Base-by-base conservation (phyloP, 1,284 basidiomycete species). In the Melampsora larici-populina region DNA sequence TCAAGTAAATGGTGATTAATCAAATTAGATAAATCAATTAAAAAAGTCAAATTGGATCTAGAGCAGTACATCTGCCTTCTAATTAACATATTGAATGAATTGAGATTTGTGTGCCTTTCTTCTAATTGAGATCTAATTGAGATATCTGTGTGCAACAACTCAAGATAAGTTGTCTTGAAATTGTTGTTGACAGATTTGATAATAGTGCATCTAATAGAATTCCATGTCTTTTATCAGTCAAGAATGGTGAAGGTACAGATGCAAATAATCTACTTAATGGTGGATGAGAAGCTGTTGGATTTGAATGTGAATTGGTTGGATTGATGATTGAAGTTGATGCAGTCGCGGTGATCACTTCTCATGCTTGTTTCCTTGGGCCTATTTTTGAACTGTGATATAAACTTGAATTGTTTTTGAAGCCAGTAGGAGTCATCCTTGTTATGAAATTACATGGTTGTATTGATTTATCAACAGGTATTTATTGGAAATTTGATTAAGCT, bases 121-220 rank as follows among this genome's bases (percentile, higher is more conserved):
- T 63, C 9, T 29, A 24, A 24, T 58, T 36, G 2, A 31, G 21
- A 3, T 75, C 9, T 18, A n/a, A 0, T 18, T 18, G 49, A 24
- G 9, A 60, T 60, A 51, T 26, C 6, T 71, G 13, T 6, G 49
- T 31, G 49, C 55, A 75, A 62, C 72, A 75, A 48, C 33, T 51
- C 9, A 67, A 36, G 29, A 75, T 67, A 62, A 66, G 60, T 9
- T 67, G 72, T 65, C 66, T 67, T 11, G 40, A 51, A 21, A 11
- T 55, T 24, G 36, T n/a, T 26, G 31, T 46, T 3, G 49, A 40
- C 6, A 67, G 33, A 24, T 55, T 29, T 13, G 65, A 8, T 2
- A 75, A 18, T 63, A 46, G 9, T 62, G 67, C 36, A 49, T 69
- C 43, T 21, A 69, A 46, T 26, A 69, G 17, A 36, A 29, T 66